Conservation (phyloP, 2,329 filamentous ascomycete genomes). For the Botrytis medusae region DNA sequence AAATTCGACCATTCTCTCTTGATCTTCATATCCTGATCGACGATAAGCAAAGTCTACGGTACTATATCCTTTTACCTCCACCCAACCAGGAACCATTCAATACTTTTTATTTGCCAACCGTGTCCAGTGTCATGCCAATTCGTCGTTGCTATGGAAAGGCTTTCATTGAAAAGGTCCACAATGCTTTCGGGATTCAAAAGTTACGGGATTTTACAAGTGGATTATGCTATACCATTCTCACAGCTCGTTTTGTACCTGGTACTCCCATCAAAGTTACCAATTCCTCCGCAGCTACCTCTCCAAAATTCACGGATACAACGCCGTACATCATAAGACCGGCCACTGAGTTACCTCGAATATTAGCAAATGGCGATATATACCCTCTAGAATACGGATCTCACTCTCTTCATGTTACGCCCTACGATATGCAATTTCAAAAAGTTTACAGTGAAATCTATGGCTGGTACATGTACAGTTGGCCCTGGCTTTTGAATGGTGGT, state of each 20-base stretch:
- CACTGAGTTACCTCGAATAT: not conserved
- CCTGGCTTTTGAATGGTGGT: not conserved
- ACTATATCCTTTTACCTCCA: conserved; percentile 13
- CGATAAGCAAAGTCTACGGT: conserved; percentile 8
- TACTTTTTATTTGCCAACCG: not conserved
- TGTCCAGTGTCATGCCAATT: not conserved
- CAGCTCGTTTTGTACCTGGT: not conserved
- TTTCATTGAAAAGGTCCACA: not conserved
- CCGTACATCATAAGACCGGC: not conserved
- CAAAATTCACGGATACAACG: not conserved
- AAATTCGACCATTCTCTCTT: conserved; percentile 13
- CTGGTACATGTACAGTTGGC: conserved; percentile 3
- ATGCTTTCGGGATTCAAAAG: not conserved
- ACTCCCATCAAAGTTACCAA: too few relatives aligned
- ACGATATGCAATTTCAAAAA: not conserved
- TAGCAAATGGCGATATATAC: conserved; percentile 13
- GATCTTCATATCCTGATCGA: conserved; percentile 10
- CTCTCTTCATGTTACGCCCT: not conserved
- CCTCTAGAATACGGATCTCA: conserved; percentile 14
- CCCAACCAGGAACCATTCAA: not conserved
- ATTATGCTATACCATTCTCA: conserved; percentile 7
- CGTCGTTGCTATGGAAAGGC: not conserved
- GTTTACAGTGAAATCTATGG: not conserved
- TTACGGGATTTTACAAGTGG: conserved; percentile 1
- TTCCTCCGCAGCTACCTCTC: too few relatives aligned